Percentiles rank a stretch among this genome's conserved stretches.
These are phyloP conservation scores for Fusarium sp. DNA, from an alignment of 2,329 filamentous ascomycete genomes.

Conservation along the genomic window DNA sequence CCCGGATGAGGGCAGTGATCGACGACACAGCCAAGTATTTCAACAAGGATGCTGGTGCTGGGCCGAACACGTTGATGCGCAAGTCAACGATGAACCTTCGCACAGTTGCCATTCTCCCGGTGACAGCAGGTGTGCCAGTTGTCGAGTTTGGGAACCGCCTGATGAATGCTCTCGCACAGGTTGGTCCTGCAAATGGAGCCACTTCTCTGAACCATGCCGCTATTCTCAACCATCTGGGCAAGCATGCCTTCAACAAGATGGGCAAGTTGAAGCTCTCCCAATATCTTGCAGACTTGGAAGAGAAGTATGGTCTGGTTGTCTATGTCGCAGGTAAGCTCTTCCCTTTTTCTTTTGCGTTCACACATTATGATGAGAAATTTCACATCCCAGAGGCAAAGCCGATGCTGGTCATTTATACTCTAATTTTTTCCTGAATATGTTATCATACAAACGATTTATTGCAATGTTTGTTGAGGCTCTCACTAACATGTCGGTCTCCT, in stretches of 20 bases:
- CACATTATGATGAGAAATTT: conserved; percentile 64
- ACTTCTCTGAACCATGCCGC: conserved; percentile 93
- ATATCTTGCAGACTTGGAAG: conserved; percentile 95
- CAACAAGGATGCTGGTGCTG: conserved; percentile 73
- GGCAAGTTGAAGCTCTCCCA: conserved; percentile 96
- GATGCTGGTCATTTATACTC: conserved; percentile 70
- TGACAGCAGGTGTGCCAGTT: conserved; percentile 91
- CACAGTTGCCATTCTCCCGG: conserved; percentile 91
- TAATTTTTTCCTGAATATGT: conserved; percentile 75
- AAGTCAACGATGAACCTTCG: conserved; percentile 92
- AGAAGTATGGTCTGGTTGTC: conserved; percentile 94
- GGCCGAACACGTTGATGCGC: conserved; percentile 64
- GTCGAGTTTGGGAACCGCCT: conserved; percentile 93
- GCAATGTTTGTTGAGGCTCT: conserved; percentile 1
- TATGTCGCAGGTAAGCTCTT: conserved; percentile 81
- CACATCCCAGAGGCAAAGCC: conserved; percentile 63
- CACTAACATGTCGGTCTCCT: conserved; percentile 47
- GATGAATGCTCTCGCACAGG: conserved; percentile 88
- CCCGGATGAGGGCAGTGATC: conserved; percentile 89
- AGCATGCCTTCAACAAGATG: conserved; percentile 97
- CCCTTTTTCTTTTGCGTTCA: conserved; percentile 4
- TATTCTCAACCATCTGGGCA: conserved; percentile 93
- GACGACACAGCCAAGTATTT: conserved; percentile 81
- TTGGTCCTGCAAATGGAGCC: conserved; percentile 89
- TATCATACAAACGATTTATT: conserved; percentile 9